Base-by-base conservation (phyloP, 805 yeast species). In the Saccharomycopsis sp. region DNA sequence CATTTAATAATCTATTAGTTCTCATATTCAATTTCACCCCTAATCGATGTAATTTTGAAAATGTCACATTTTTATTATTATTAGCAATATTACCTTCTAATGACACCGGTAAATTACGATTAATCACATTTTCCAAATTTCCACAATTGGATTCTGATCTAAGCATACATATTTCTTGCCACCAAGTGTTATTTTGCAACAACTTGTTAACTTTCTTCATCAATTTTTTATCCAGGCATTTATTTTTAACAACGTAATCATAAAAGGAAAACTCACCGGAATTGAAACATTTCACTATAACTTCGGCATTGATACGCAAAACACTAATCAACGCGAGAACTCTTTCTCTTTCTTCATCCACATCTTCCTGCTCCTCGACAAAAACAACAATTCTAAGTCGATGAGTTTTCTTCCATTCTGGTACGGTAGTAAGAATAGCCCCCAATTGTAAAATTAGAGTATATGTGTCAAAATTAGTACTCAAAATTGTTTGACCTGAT, bases 401-500 rank as follows among this genome's bases (percentile, higher is more conserved):
- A 57, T 87, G 93, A 0, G 83, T 79, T 39, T 70, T 70, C 52
- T 85, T 79, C 99, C 99, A 93, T 36, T 81, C 84, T 1, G 95
- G 94, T 3, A 93, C 98, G 0, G 98, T 89, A 8, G 85, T 78
- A 47, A 93, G 66, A 53, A 93, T 90, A 1, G 96, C 95, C 2
- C 97, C 98, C 45, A 93, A 67, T 58, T 93, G 99, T 47, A 94
- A 66, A 52, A 93, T 93, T 56, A 93, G 71, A 0, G 97, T 90
- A 57, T 89, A 93, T 0, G 99, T 93, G 61, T 93, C 99, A 59
- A 93, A 88, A 57, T 93, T 93, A 2, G 95, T 88, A 0, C 96
- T 84, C 48, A 82, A 58, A 1, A 84, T 79, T 14, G 82, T 76
- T 44, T 75, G 75, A 3, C 89, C 89, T 42, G 76, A 72, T 20